phyloP scores from a whole-genome alignment of 768 basidiomycete genomes.

The Thelephora aurantiotincta region DNA sequence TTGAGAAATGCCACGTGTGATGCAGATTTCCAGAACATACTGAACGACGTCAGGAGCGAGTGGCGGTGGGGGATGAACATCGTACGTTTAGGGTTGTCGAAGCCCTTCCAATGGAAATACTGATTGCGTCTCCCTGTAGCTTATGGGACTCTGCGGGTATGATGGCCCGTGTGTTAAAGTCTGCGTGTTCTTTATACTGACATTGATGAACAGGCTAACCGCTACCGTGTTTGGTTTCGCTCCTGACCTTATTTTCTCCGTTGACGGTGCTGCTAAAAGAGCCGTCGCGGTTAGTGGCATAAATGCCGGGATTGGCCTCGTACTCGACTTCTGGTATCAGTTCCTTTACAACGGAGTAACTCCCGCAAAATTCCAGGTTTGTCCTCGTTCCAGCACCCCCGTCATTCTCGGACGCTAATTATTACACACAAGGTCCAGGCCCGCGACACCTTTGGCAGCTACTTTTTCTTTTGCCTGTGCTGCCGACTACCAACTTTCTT shows the following conservation, averaged over 20 bases:
- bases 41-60: not conserved
- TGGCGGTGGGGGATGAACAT: not conserved
- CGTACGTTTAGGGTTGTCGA: not conserved
- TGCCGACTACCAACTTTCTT: slow-evolving; percentile 50
- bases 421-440: slow-evolving; percentile 25
- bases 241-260: slow-evolving; percentile 32
- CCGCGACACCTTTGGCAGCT: slow-evolving; percentile 40
- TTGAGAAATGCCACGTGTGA: not conserved
- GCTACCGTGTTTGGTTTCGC: slow-evolving; percentile 51
- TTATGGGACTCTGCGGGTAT: not conserved
- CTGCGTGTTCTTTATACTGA: slow-evolving; percentile 1
- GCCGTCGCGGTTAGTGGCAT: slow-evolving; percentile 46
- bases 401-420: not conserved
- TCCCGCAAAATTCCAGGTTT: slow-evolving; percentile 37
- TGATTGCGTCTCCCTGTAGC: not conserved
- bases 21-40: not conserved
- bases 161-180: not conserved
- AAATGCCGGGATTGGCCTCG: slow-evolving; percentile 50
- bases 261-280: slow-evolving; percentile 30
- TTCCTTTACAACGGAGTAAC: slow-evolving; percentile 44
- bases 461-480: slow-evolving; percentile 57
- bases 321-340: slow-evolving; percentile 52
- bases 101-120: not conserved
- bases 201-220: slow-evolving; percentile 18
- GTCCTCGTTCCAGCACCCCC: slow-evolving; percentile 11